Base-by-base conservation (phyloP, 2,329 filamentous ascomycete genomes). In the Knufia fluminis region DNA sequence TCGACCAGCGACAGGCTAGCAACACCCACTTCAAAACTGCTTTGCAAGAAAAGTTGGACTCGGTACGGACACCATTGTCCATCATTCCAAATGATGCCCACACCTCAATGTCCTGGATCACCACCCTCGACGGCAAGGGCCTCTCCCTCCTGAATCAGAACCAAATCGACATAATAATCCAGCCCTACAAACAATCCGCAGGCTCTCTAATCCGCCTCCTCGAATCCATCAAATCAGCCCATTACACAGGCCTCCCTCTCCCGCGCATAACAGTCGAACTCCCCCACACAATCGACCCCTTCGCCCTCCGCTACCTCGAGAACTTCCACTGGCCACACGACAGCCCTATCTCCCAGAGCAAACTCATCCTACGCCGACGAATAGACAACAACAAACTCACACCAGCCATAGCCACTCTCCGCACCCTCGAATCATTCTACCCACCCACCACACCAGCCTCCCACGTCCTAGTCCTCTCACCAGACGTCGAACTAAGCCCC, bases 401-500 rank as follows among this genome's bases (percentile, higher is more conserved):
- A 4, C 75, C 85, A 38, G 80, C 85, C 55, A 83, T 90, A 57
- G 82, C 83, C 49, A 82, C 87, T 0, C 72, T 83, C 14, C 80
- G 83, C 20, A 86, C 91, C 51, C 69, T 95, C 3, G 90, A 97
- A 68, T 85, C 86, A 0, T 95, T 94, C 64, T 97, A 89, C 75
- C 90, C 92, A 1, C 68, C 72, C 2, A 72, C 80, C 51, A 72
- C 80, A 3, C 63, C 66, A 1, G 67, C 79, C 46, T 82, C 83
- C 8, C 88, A 96, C 63, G 78, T 95, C 2, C 74, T 98, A n/a
- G 68, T 96, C 1, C 76, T 98, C 4, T 90, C 88, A 3, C 80
- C 90, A 1, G 82, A 94, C 57, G 78, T 77, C 1, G 86, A 97
- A 63, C 68, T 97, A 0, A 85, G 86, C 0, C 80, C 83, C 1